Evolutionary conservation across 2,329 filamentous ascomycete species (phyloP).

Genomic region (Gnomoniopsis smithogilvyi): DNA sequence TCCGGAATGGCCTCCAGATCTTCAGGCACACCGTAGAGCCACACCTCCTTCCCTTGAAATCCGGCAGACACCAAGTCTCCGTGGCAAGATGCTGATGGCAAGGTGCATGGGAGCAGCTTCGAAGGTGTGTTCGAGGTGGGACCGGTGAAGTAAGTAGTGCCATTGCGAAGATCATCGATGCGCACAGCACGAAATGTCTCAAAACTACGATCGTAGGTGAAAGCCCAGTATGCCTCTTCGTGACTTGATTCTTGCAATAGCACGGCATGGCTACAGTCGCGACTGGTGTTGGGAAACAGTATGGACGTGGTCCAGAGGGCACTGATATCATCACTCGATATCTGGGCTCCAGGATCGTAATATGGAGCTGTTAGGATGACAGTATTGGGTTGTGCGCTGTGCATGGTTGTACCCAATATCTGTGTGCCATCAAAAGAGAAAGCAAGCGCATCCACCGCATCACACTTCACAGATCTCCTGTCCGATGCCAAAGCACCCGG

Average conservation of each 20-base stretch:
- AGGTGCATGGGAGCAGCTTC: slow-evolving; percentile 64
- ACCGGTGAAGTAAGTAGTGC: slow-evolving; percentile 76
- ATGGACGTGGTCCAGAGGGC: slow-evolving; percentile 85
- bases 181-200: slow-evolving; percentile 76
- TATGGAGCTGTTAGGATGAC: slow-evolving; percentile 78
- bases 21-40: slow-evolving; percentile 76
- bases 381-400: slow-evolving; percentile 62
- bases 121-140: slow-evolving; percentile 52
- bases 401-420: slow-evolving; percentile 70
- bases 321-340: slow-evolving; percentile 65
- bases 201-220: slow-evolving; percentile 73
- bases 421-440: slow-evolving; percentile 79
- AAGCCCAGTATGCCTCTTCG: slow-evolving; percentile 70
- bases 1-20: slow-evolving; percentile 63
- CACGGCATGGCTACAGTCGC: slow-evolving; percentile 74
- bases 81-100: slow-evolving; percentile 65
- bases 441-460: slow-evolving; percentile 67
- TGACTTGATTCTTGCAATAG: slow-evolving; percentile 59
- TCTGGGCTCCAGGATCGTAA: slow-evolving; percentile 67
- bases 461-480: slow-evolving; percentile 73
- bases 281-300: slow-evolving; percentile 76
- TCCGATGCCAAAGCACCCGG: slow-evolving; percentile 62
- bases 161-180: slow-evolving; percentile 70
- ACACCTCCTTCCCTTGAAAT: slow-evolving; percentile 69
- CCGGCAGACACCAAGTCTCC: slow-evolving; percentile 73